Percentiles rank a stretch among this genome's conserved stretches.
Conservation (phyloP, 2,329 filamentous ascomycete species). For the Aspergillus japonicus region DNA sequence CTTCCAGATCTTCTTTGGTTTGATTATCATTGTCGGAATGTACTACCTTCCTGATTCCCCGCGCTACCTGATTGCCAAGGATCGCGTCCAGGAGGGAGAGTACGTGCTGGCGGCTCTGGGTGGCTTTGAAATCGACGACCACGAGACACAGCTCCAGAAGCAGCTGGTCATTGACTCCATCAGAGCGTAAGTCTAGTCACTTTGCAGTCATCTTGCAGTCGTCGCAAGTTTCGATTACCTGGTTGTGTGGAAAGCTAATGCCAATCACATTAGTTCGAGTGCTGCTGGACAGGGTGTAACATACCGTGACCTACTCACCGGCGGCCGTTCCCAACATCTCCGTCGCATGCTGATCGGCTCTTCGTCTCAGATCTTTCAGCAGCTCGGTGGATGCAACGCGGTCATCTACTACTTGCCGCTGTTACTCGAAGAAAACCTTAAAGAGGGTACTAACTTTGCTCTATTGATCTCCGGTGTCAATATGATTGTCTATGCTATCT, state of each 20-base stretch:
- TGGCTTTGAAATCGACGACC: constrained; percentile 50
- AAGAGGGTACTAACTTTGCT: constrained; percentile 43
- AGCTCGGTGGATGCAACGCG: constrained; percentile 52
- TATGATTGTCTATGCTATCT: constrained; percentile 47
- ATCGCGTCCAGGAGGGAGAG: constrained; percentile 48
- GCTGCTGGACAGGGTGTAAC: constrained; percentile 48
- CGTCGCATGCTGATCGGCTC: constrained; percentile 43
- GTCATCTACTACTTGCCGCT: constrained; percentile 52
- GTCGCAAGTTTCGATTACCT: not conserved
- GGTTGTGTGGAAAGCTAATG: constrained; percentile 34
- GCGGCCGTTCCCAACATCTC: constrained; percentile 41
- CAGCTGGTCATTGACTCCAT: constrained; percentile 70
- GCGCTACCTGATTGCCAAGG: constrained; percentile 47
- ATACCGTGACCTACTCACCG: constrained; percentile 44
- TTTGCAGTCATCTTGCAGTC: not conserved
- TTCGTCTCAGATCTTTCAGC: constrained; percentile 47
- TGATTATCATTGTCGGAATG: constrained; percentile 47
- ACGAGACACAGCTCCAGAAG: constrained; percentile 59
- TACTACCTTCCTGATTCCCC: constrained; percentile 47
- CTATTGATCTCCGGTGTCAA: constrained; percentile 55
- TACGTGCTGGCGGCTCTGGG: constrained; percentile 53
- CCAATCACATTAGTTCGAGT: constrained; percentile 53
- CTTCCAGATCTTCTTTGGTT: constrained; percentile 53
- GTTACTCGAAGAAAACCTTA: constrained; percentile 48
- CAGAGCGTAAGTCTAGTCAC: constrained; percentile 50